A percentile compares a stretch with the other conserved stretches of the same genome.
Evolutionary conservation across 2,329 filamentous ascomycete species (phyloP).

Genomic region (Pseudopyricularia javanii): DNA sequence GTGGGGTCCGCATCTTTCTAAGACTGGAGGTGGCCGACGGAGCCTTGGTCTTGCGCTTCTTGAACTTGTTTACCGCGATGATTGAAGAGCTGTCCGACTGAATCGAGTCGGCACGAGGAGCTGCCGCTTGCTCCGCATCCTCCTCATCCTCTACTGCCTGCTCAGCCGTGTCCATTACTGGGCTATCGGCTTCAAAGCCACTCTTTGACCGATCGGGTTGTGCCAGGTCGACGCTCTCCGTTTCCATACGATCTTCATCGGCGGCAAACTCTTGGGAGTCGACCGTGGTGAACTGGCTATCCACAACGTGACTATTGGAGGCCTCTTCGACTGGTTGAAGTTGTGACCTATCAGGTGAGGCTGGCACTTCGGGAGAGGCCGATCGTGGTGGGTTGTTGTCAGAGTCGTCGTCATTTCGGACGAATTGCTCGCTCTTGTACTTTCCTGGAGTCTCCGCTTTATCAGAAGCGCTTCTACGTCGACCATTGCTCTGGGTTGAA

Average conservation of each 20-base stretch:
- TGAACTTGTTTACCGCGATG: background rate
- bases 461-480: background rate
- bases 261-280: constrained; percentile 7
- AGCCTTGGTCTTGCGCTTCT: background rate
- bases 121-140: background rate
- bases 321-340: background rate
- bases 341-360: background rate
- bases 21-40: background rate
- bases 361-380: constrained; percentile 1
- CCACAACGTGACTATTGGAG: background rate
- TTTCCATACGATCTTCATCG: constrained; percentile 9
- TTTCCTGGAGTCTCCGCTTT: background rate
- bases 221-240: constrained; percentile 2
- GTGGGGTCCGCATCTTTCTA: background rate
- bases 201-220: background rate
- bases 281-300: constrained; percentile 2
- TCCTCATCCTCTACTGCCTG: background rate
- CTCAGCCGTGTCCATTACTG: background rate
- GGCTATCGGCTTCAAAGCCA: background rate
- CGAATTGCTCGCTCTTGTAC: constrained; percentile 2
- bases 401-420: background rate
- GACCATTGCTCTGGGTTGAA: background rate
- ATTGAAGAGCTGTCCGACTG: background rate
- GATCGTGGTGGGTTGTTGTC: background rate
- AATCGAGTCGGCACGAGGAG: background rate